Conservation (phyloP, 2,329 filamentous ascomycete genomes). For the Xylaria polymorpha region DNA sequence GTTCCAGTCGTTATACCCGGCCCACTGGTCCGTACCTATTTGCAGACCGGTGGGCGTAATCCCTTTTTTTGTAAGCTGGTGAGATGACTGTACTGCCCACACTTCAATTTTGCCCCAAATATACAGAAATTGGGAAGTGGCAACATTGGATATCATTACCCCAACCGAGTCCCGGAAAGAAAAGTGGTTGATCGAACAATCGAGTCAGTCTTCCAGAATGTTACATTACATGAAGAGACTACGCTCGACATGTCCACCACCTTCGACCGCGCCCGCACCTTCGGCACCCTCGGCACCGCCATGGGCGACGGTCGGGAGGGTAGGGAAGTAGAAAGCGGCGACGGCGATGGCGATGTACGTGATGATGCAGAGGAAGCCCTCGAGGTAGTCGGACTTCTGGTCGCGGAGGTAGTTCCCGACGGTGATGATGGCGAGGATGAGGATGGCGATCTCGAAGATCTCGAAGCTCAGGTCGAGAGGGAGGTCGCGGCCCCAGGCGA, state of each 20-base stretch:
- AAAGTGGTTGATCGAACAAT: neutral
- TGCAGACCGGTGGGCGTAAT: neutral
- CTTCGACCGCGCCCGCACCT: slow-evolving; percentile 1
- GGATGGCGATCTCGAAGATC: slow-evolving; percentile 83
- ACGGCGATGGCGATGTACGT: slow-evolving; percentile 71
- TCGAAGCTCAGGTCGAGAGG: slow-evolving; percentile 86
- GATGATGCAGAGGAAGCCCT: slow-evolving; percentile 82
- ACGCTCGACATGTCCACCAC: slow-evolving; percentile 26
- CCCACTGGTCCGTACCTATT: neutral
- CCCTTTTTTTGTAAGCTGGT: neutral
- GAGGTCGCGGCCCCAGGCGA: slow-evolving; percentile 81
- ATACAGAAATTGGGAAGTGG: neutral
- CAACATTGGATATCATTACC: neutral
- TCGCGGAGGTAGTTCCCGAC: slow-evolving; percentile 90
- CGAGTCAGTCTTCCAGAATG: neutral
- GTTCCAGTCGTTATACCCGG: neutral
- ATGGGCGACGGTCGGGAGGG: slow-evolving; percentile 59
- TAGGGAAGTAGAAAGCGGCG: slow-evolving; percentile 68
- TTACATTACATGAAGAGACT: slow-evolving; percentile 27
- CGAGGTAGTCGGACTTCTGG: slow-evolving; percentile 89
- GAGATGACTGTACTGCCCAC: neutral
- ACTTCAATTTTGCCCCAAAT: neutral
- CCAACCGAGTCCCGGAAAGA: neutral
- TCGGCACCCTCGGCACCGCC: neutral
- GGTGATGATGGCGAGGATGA: slow-evolving; percentile 86